Evolutionary conservation across 73 alveolate species (phyloP), one percentile per base, ranked within the genome.

Genomic region (Paramecium biaurelia): DNA sequence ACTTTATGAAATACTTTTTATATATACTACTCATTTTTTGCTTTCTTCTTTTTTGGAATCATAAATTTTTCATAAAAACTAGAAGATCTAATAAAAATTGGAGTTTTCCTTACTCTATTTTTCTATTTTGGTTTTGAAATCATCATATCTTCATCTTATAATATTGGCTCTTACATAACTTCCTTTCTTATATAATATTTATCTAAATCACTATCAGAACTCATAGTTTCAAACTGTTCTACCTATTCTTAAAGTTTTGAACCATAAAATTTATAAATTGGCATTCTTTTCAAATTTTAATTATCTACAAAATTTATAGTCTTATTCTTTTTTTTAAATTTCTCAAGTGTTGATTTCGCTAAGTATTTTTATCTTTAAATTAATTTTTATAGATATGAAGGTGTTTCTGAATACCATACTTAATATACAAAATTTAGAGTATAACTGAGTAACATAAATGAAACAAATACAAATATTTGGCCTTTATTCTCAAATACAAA

Each of bases 191-290:
- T 67, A 67, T 30, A 67, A 26, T 67, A 67, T 30, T 67, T 32
- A 12, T 67, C 84, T n/a, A 67, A 67, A 30, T 67, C 84, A 30
- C 84, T 32, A 30, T 67, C 38, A 0, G 84, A 67, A 67, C 84
- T 67, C 23, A 67, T 12, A 6, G 84, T 67, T n/a, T 67, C 84
- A 67, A 23, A 67, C 11, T 67, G 2, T 67, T 32, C 84, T 21
- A 8, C 2, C 26, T 67, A 26, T 67, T 26, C 84, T 32, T 67
- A 30, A 4, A 30, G 24, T 32, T 67, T 67, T 4, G 11, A 26
- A 14, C 87, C 87, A 74, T 30, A 74, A 30, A 74, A 30, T 35
- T 74, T 74, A 74, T 35, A 35, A 5, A 74, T 74, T 11, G 87
- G 87, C 41, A 74, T 30, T 35, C 59, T 74, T 35, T 74, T 74